Conservation (phyloP, 805 yeast genomes). For the Alloascoidea hylecoeti region DNA sequence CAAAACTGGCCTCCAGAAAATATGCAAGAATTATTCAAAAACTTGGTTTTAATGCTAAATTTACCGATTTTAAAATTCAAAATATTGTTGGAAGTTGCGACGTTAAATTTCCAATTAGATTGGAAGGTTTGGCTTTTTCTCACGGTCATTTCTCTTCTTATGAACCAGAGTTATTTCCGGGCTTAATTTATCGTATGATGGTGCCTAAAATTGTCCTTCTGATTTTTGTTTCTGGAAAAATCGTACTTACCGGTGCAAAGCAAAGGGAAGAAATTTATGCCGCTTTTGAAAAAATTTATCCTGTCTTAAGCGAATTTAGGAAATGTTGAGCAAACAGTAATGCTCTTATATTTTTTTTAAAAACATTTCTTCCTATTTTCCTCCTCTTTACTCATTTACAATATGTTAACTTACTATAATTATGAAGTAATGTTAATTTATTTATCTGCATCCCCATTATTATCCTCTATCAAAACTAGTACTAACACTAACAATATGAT, state of each 20-base stretch:
- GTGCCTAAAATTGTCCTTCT: slow-evolving; percentile 93
- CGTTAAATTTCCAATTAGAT: slow-evolving; percentile 92
- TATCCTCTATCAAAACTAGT: too few relatives aligned
- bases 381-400: too few relatives aligned
- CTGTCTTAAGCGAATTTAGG: slow-evolving; percentile 95
- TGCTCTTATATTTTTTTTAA: too few relatives aligned
- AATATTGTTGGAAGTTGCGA: slow-evolving; percentile 98
- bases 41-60: slow-evolving; percentile 94
- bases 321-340: slow-evolving; percentile 32
- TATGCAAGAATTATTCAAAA: slow-evolving; percentile 97
- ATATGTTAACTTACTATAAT: too few relatives aligned
- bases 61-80: slow-evolving; percentile 95
- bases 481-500: too few relatives aligned
- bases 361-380: too few relatives aligned
- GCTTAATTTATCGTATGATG: slow-evolving; percentile 97
- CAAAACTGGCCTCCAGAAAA: slow-evolving; percentile 94
- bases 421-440: too few relatives aligned
- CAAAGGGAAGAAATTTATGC: slow-evolving; percentile 97
- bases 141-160: slow-evolving; percentile 98
- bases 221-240: slow-evolving; percentile 94
- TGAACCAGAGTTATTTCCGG: slow-evolving; percentile 97
- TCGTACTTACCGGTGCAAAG: slow-evolving; percentile 96
- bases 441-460: too few relatives aligned
- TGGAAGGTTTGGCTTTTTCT: slow-evolving; percentile 94
- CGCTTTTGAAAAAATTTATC: slow-evolving; percentile 96